These are phyloP conservation scores for Spathaspora boniae DNA, from an alignment of 805 yeast species.

Conservation along the genomic window DNA sequence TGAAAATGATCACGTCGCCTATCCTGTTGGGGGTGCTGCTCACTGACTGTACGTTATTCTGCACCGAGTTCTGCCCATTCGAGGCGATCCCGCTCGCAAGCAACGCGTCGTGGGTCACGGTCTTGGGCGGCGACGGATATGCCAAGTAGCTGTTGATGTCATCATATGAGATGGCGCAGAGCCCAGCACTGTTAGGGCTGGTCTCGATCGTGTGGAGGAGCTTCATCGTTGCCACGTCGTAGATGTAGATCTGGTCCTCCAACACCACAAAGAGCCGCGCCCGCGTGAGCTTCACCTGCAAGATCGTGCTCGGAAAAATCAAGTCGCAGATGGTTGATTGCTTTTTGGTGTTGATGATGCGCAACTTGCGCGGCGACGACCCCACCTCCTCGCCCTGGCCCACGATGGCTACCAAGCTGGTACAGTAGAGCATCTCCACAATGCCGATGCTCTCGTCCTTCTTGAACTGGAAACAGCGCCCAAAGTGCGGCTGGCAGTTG, in stretches of 20 bases:
- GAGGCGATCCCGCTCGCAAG: conserved; percentile 39
- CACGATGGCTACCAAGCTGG: conserved; percentile 81
- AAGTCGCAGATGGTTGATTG: conserved; percentile 42
- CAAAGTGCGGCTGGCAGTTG: conserved; percentile 59
- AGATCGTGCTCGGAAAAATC: conserved; percentile 38
- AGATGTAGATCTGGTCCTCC: conserved; percentile 43
- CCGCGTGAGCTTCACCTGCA: conserved; percentile 35
- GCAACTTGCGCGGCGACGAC: conserved; percentile 75
- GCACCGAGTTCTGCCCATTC: conserved; percentile 36
- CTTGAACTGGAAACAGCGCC: conserved; percentile 29
- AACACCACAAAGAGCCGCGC: conserved; percentile 33
- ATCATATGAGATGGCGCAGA: conserved; percentile 53
- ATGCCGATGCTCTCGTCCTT: conserved; percentile 57
- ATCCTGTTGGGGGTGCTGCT: conserved; percentile 43
- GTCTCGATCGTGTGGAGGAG: conserved; percentile 45
- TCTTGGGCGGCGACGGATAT: conserved; percentile 74
- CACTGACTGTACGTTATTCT: conserved; percentile 38
- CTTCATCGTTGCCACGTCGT: conserved; percentile 39
- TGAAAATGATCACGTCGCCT: conserved; percentile 78
- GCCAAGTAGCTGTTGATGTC: conserved; percentile 54
- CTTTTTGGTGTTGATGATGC: conserved; percentile 80
- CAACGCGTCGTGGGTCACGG: conserved; percentile 40
- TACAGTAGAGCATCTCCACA: conserved; percentile 87
- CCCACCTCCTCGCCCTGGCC: conserved; percentile 71
- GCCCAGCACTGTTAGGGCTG: conserved; percentile 44